Base-by-base conservation (phyloP, 495 filamentous ascomycete species). In the Aspergillus wentii region DNA sequence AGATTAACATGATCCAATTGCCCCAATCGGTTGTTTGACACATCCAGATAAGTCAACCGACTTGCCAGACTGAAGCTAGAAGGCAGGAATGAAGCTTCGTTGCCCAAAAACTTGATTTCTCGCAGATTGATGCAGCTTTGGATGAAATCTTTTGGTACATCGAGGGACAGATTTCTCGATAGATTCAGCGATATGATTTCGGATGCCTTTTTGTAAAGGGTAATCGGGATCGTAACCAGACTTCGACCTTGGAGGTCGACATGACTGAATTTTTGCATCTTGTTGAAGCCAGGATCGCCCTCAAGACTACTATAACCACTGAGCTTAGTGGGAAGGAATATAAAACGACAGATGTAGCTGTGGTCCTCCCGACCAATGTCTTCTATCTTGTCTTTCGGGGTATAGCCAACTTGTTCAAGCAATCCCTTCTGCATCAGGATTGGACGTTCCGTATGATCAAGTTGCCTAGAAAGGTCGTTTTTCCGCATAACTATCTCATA, bases 321-420 rank as follows among this genome's bases (percentile, higher is more conserved):
- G 50, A 94, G 79, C 42, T 87, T 84, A 8, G 83, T 84, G 8
- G 91, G 88, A 33, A 95, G 69, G 57, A 97, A 99, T 17, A 88
- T 85, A 63, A 97, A 97, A 6, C 92, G 87, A 51, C 90, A 90
- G 5, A 99, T 72, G 48, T 97, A 97, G 51, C 89, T 91, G 59
- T 96, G 94, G 60, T 99, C 92, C 57, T 99, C 92, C 30, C 92
- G 79, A n/a, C 92, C 92, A 35, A 99, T 80, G 41, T 96, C 92
- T 52, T 96, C 91, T 28, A 97, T 79, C 26, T 77, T 78, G 54
- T 99, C 94, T 16, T 78, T 79, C 19, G 83, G 75, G n/a, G 82
- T 83, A 54, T 95, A 98, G 9, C 92, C 92, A 20, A 88, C 84
- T 61, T 96, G 87, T 60, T 95, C 85, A 6, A 99, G 72, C 17